Conservation (phyloP, 2,329 filamentous ascomycete species). For the Apiospora marii region DNA sequence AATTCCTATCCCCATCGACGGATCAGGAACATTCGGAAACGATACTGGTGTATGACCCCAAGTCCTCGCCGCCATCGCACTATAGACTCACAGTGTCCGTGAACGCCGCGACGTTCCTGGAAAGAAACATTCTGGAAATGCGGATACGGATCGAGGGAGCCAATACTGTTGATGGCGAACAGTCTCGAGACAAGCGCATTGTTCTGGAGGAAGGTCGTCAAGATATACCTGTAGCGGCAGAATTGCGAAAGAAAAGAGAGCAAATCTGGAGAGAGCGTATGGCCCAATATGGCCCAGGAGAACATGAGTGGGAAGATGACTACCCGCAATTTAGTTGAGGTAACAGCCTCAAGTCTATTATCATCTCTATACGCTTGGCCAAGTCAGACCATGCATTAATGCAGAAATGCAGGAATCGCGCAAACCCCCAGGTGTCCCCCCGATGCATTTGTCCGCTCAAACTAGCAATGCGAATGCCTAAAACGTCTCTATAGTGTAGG, state of each 20-base stretch:
- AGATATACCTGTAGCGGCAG: not conserved
- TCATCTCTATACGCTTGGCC: not conserved
- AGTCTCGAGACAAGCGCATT: not conserved
- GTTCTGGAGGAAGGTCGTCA: not conserved
- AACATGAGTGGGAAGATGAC: too few relatives aligned
- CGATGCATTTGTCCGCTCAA: constrained; percentile 4
- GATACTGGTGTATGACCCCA: not conserved
- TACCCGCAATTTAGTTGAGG: too few relatives aligned
- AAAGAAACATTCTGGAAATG: not conserved
- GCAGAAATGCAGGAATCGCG: constrained; percentile 10
- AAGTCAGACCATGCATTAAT: constrained; percentile 11
- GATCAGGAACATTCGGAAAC: not conserved
- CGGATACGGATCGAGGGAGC: too few relatives aligned
- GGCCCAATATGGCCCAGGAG: too few relatives aligned
- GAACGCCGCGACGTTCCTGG: not conserved
- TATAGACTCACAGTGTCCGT: not conserved
- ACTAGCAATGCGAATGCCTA: constrained; percentile 12
- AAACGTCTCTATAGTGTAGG: not conserved
- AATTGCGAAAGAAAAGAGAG: too few relatives aligned
- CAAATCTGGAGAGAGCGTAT: too few relatives aligned
- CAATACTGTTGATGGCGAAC: too few relatives aligned
- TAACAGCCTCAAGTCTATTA: not conserved
- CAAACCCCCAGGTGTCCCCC: constrained; percentile 11
- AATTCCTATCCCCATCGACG: too few relatives aligned
- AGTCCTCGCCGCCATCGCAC: accelerated